A percentile compares a stretch with the other conserved stretches of the same genome.
phyloP scores from a whole-genome alignment of 83 land plant genomes.

The Picea mariana region DNA sequence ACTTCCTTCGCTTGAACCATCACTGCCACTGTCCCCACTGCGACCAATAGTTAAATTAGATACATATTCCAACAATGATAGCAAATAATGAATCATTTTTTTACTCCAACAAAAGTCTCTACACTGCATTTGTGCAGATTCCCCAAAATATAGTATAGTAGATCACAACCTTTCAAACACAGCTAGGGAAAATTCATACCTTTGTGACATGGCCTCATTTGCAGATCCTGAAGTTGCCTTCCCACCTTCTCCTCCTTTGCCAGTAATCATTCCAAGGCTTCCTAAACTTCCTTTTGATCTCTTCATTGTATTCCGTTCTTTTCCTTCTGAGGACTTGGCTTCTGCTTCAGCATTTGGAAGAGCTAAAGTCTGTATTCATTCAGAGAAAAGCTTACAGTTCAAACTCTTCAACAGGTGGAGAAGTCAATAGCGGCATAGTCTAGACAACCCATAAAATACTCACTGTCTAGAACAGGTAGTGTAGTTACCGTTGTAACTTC shows the following conservation, averaged over 20 bases:
- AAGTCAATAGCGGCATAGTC: neutral
- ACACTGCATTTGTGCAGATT: too few relatives aligned
- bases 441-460: conserved; percentile 19
- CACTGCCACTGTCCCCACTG: conserved; percentile 75
- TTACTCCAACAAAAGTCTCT: neutral
- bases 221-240: conserved; percentile 62
- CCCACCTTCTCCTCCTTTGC: conserved; percentile 55
- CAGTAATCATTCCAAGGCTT: conserved; percentile 25
- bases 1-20: conserved; percentile 70
- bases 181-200: conserved; percentile 19
- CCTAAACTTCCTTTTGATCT: conserved; percentile 62
- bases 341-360: conserved; percentile 36
- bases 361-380: conserved; percentile 32
- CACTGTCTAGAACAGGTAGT: conserved; percentile 18
- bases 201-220: conserved; percentile 55
- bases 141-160: neutral
- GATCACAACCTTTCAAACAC: neutral
- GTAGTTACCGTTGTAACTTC: conserved; percentile 24
- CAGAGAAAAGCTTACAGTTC: neutral
- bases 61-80: conserved; percentile 7
- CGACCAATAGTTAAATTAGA: neutral
- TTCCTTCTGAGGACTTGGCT: conserved; percentile 43
- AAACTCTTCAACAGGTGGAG: neutral
- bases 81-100: neutral
- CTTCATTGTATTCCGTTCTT: conserved; percentile 42